phyloP scores from a whole-genome alignment of 768 basidiomycete genomes.

The Suillus subaureus region DNA sequence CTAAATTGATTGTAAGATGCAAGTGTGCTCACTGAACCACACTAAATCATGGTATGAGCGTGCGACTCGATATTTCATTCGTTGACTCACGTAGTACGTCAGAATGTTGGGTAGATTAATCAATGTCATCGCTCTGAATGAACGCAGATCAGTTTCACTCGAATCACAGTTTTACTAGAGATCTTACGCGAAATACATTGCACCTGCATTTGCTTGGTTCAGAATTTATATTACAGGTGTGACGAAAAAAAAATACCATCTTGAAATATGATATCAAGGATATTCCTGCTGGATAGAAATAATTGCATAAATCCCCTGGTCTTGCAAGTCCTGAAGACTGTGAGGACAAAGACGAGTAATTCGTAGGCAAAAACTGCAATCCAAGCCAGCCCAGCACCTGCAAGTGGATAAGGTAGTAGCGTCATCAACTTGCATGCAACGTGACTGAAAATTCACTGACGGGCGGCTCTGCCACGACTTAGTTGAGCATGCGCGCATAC shows the following conservation, averaged over 20 bases:
- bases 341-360: constrained; percentile 48
- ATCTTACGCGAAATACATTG: constrained; percentile 57
- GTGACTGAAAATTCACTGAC: not conserved
- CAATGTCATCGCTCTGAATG: not conserved
- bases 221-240: not conserved
- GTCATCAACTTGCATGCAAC: not conserved
- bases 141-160: not conserved
- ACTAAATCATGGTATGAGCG: not conserved
- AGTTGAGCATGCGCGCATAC: not conserved
- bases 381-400: constrained; percentile 44
- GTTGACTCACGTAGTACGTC: not conserved
- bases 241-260: constrained; percentile 44
- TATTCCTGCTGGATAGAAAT: constrained; percentile 29
- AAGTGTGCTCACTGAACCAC: not conserved
- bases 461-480: not conserved
- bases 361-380: constrained; percentile 56
- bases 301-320: constrained; percentile 27
- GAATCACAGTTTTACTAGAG: constrained; percentile 28
- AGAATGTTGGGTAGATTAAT: not conserved
- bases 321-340: constrained; percentile 46
- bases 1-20: not conserved
- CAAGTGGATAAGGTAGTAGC: not conserved
- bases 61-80: not conserved
- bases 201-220: constrained; percentile 36
- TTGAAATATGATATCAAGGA: constrained; percentile 46